These are phyloP conservation scores for Boeremia lycopersici DNA, from an alignment of 2,329 filamentous ascomycete genomes.

Conservation along the genomic window DNA sequence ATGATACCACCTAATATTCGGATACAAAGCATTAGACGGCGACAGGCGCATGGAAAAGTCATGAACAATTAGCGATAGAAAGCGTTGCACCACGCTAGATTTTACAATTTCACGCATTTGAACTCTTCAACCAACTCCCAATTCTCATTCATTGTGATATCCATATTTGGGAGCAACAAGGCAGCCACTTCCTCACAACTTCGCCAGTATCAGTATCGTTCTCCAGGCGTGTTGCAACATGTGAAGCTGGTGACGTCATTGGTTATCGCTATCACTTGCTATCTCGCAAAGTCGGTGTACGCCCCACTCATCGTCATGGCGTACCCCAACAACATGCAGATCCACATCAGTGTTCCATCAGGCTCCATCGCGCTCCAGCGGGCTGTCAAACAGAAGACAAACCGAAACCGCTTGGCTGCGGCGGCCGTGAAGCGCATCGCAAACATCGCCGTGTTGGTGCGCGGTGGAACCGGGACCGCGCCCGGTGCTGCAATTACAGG, in stretches of 20 bases:
- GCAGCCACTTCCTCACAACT: background rate
- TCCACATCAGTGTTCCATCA: conserved; percentile 5
- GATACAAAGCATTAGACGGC: conserved; percentile 13
- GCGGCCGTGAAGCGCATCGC: conserved; percentile 13
- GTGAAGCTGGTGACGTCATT: conserved; percentile 11
- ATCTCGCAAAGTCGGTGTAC: conserved; percentile 4
- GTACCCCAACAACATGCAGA: conserved; percentile 9
- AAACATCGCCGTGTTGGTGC: conserved; percentile 5
- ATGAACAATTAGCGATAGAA: conserved; percentile 15
- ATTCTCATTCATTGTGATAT: no score
- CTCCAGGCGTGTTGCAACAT: background rate
- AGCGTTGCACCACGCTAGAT: conserved; percentile 14
- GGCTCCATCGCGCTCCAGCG: background rate
- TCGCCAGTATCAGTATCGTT: background rate
- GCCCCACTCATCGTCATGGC: conserved; percentile 14
- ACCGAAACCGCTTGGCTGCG: conserved; percentile 16
- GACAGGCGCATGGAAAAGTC: conserved; percentile 16
- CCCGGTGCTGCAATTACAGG: background rate
- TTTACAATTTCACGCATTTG: conserved; percentile 11
- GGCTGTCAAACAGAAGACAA: conserved; percentile 13
- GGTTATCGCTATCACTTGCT: background rate
- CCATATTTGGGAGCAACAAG: background rate
- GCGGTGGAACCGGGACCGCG: conserved; percentile 1
- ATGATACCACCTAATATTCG: conserved; percentile 19
- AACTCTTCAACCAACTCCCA: background rate